phyloP scores from a whole-genome alignment of 2,329 filamentous ascomycete genomes.

The Aspergillus sp. region DNA sequence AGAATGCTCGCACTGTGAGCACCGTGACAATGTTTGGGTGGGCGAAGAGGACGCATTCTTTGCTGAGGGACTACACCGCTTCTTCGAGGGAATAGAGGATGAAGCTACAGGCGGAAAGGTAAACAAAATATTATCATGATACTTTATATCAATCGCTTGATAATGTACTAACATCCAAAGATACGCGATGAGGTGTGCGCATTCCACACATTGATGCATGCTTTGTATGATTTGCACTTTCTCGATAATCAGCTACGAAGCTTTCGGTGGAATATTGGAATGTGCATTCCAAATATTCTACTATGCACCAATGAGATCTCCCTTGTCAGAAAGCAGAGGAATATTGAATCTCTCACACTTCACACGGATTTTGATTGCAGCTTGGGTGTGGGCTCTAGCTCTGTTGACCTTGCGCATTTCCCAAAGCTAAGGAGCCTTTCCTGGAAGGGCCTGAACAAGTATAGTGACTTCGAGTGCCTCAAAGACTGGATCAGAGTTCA shows the following conservation, averaged over 20 bases:
- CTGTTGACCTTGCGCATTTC: slow-evolving; percentile 1
- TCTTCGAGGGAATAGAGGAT: too few species aligned
- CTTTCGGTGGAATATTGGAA: slow-evolving; percentile 8
- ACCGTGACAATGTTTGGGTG: too few species aligned
- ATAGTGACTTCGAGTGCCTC: background rate
- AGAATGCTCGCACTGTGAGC: too few species aligned
- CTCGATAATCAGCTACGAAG: slow-evolving; percentile 1
- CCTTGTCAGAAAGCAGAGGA: background rate
- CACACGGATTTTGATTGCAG: background rate
- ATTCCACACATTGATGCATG: background rate
- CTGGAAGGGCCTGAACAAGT: slow-evolving; percentile 1
- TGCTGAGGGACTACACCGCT: too few species aligned
- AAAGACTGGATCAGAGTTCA: background rate
- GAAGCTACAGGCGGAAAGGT: too few species aligned
- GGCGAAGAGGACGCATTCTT: too few species aligned
- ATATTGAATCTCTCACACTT: background rate
- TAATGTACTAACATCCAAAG: too few species aligned
- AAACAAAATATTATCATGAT: too few species aligned
- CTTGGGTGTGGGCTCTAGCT: background rate
- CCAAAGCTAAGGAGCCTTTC: background rate
- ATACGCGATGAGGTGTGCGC: too few species aligned
- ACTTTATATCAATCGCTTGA: too few species aligned
- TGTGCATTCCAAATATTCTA: background rate
- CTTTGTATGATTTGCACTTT: background rate
- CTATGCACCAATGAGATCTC: background rate